Conservation (phyloP, 306 rosid genomes). For the Prunus fruticosa region DNA sequence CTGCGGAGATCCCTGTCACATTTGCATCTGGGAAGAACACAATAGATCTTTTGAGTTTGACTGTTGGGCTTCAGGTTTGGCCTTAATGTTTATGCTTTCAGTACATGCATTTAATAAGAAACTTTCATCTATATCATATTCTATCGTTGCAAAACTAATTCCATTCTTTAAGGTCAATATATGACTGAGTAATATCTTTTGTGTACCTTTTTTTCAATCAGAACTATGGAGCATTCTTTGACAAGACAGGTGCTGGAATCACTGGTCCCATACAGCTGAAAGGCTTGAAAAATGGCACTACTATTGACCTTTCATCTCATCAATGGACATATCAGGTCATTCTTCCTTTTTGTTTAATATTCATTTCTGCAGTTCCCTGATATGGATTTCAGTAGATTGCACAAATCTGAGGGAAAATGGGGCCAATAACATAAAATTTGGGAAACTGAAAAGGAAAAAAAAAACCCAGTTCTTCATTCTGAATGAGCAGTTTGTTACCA, state of each 20-base stretch:
- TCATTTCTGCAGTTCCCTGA: conserved; percentile 6
- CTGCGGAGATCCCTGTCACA: conserved; percentile 52
- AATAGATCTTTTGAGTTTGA: conserved; percentile 83
- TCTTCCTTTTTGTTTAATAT: conserved; percentile 8
- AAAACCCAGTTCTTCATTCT: neutral
- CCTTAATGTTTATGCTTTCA: neutral
- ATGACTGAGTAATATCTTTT: conserved; percentile 14
- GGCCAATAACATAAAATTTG: neutral
- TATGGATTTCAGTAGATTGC: neutral
- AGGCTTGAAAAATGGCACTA: conserved; percentile 51
- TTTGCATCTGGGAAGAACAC: conserved; percentile 64
- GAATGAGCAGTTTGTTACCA: neutral
- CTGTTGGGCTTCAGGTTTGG: conserved; percentile 92
- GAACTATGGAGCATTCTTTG: conserved; percentile 84
- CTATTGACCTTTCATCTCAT: conserved; percentile 67
- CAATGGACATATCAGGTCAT: conserved; percentile 89
- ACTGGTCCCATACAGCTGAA: conserved; percentile 82
- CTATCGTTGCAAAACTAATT: neutral
- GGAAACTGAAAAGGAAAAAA: neutral
- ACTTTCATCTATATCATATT: neutral
- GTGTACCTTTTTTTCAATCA: conserved; percentile 23
- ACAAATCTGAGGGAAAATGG: neutral
- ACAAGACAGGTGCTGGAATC: conserved; percentile 72
- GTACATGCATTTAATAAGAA: conserved; percentile 4
- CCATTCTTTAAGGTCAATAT: neutral